A percentile compares a stretch with the other conserved stretches of the same genome.
Conservation (phyloP, 768 basidiomycete species). For the Fistulinella prunicolor region DNA sequence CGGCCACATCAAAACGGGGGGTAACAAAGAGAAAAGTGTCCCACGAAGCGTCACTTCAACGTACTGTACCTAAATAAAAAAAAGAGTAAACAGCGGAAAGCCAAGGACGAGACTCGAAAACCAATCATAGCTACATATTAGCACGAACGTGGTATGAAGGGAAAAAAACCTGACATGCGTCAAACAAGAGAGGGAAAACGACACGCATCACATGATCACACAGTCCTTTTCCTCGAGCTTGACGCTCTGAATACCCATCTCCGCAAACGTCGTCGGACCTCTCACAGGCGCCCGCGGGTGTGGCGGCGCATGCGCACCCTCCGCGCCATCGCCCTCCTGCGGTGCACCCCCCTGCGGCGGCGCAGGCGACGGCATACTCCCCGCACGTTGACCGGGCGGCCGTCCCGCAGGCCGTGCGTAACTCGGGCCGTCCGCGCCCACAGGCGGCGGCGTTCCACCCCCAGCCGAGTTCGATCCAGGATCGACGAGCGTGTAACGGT, state of each 20-base stretch:
- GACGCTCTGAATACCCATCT: constrained; percentile 86
- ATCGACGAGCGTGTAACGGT: constrained; percentile 50
- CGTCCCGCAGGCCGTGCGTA: constrained; percentile 31
- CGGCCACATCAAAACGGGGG: no score
- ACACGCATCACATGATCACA: constrained; percentile 67
- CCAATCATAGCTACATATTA: no score
- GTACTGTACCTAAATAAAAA: no score
- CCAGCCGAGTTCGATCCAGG: constrained; percentile 26
- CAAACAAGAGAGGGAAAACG: background rate
- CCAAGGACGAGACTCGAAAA: no score
- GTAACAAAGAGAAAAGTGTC: background rate
- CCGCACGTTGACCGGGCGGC: constrained; percentile 30
- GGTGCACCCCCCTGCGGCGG: constrained; percentile 6
- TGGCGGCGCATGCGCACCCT: no score
- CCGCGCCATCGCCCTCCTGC: no score
- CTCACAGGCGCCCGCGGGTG: constrained; percentile 14
- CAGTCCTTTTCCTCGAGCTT: constrained; percentile 83
- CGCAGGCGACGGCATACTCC: constrained; percentile 17
- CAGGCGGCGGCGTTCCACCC: constrained; percentile 5
- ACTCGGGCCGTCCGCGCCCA: constrained; percentile 18
- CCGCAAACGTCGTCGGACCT: constrained; percentile 79
- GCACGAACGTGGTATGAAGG: no score
- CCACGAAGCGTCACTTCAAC: no score
- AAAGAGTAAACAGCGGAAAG: no score
- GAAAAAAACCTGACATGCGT: background rate